A percentile compares a stretch with the other conserved stretches of the same genome.
phyloP scores from a whole-genome alignment of 805 yeast genomes.

The Grigorovia jiainica region DNA sequence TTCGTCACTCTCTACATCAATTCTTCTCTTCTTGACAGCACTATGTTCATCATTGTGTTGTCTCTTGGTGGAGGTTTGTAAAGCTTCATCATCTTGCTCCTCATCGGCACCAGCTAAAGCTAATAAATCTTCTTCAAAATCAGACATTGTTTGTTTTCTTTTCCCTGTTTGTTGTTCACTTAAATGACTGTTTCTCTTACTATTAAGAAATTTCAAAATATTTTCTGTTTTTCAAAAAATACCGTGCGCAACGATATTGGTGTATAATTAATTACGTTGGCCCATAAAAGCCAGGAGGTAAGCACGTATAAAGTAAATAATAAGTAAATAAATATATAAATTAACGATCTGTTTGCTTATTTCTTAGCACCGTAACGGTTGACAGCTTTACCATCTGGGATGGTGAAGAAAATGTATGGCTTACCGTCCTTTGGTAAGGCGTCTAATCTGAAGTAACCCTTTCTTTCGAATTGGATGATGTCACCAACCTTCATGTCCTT shows the following conservation, averaged over 20 bases:
- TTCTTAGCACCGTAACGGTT: constrained; percentile 68
- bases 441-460: constrained; percentile 89
- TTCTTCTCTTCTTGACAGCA: constrained; percentile 29
- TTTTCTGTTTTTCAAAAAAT: no score
- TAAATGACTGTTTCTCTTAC: no score
- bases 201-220: no score
- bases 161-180: not conserved
- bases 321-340: no score
- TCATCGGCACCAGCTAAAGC: constrained; percentile 84
- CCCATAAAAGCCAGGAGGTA: no score
- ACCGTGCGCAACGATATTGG: no score
- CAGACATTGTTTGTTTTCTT: constrained; percentile 46
- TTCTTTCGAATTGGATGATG: constrained; percentile 90
- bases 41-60: constrained; percentile 20
- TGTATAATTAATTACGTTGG: no score
- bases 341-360: constrained; percentile 25
- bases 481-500: constrained; percentile 74
- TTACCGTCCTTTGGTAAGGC: constrained; percentile 42
- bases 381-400: constrained; percentile 89
- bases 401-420: constrained; percentile 74
- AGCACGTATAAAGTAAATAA: no score
- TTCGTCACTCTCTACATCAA: constrained; percentile 21
- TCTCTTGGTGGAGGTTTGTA: constrained; percentile 22
- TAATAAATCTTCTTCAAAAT: constrained; percentile 87
- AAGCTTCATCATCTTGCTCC: constrained; percentile 32